Percentiles rank a stretch among this genome's conserved stretches.
Conservation (phyloP, 2,329 filamentous ascomycete genomes). For the Chaetomium olivaceum region DNA sequence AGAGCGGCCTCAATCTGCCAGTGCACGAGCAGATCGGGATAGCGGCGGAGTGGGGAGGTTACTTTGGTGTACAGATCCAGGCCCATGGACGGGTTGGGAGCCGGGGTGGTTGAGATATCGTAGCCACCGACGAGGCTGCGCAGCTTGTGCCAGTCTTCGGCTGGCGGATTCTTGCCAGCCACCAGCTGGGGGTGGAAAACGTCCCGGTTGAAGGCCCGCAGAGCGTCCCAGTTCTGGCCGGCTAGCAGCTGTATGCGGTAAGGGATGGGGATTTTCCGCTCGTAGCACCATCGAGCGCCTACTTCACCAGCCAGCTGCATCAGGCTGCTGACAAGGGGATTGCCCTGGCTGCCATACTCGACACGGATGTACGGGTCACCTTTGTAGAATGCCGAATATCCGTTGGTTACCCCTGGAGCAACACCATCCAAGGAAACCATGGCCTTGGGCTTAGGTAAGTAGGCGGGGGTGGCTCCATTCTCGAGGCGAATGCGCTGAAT, state of each 20-base stretch:
- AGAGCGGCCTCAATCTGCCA: constrained; percentile 67
- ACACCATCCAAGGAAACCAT: constrained; percentile 46
- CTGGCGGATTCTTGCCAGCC: constrained; percentile 38
- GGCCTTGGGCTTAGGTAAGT: constrained; percentile 46
- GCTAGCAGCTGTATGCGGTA: constrained; percentile 55
- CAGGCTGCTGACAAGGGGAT: constrained; percentile 47
- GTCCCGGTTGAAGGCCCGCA: constrained; percentile 43
- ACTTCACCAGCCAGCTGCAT: constrained; percentile 66
- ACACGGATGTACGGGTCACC: constrained; percentile 56
- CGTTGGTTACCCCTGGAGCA: constrained; percentile 26
- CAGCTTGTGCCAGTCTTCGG: constrained; percentile 38
- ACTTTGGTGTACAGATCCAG: constrained; percentile 62
- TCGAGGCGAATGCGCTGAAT: constrained; percentile 46
- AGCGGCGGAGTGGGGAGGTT: constrained; percentile 67
- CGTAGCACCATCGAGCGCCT: constrained; percentile 61
- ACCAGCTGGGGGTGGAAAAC: constrained; percentile 44
- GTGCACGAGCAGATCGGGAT: constrained; percentile 62
- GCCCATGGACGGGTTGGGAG: constrained; percentile 59
- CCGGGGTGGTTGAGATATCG: constrained; percentile 54
- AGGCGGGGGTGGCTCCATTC: constrained; percentile 54
- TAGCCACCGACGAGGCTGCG: constrained; percentile 50
- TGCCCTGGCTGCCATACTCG: constrained; percentile 37
- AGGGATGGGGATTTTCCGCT: constrained; percentile 59
- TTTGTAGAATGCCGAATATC: constrained; percentile 39
- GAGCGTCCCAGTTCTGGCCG: constrained; percentile 39